Evolutionary conservation across 1,284 basidiomycete genomes (phyloP).

Genomic region (Inonotus hispidus): DNA sequence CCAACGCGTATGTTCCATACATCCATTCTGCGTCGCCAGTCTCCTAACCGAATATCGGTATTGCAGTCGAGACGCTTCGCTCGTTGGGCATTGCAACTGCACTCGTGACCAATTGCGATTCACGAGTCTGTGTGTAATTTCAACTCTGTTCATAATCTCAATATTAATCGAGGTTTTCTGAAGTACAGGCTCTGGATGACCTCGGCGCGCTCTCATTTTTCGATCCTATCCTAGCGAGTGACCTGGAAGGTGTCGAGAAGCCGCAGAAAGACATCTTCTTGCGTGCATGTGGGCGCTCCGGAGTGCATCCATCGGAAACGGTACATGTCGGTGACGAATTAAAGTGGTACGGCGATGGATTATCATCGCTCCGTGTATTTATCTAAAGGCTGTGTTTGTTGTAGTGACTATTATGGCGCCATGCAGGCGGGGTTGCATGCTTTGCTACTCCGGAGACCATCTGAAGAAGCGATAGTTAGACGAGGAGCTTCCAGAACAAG

Average conservation of each 20-base stretch:
- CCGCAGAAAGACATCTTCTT: conserved; percentile 55
- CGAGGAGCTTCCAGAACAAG: background rate
- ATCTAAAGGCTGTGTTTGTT: background rate
- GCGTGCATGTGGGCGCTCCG: conserved; percentile 31
- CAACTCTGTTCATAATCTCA: background rate
- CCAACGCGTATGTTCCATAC: conserved; percentile 45
- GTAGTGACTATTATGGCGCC: conserved; percentile 68
- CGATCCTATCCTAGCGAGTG: conserved; percentile 55
- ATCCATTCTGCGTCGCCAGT: background rate
- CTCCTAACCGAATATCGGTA: background rate
- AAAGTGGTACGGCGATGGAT: conserved; percentile 39
- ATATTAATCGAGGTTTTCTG: background rate
- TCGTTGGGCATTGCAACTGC: conserved; percentile 45
- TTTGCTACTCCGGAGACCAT: conserved; percentile 46
- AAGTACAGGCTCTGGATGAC: conserved; percentile 48
- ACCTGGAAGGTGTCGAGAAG: conserved; percentile 63
- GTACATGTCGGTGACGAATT: conserved; percentile 73
- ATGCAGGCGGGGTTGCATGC: conserved; percentile 51
- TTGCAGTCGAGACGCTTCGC: conserved; percentile 46
- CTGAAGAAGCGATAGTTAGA: conserved; percentile 37
- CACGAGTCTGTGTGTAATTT: conserved; percentile 20
- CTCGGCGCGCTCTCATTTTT: conserved; percentile 47
- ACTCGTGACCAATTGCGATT: conserved; percentile 36
- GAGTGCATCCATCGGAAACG: conserved; percentile 37
- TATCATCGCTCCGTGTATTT: background rate